Conservation (phyloP, 768 basidiomycete species). For the Punctularia strigosozonata region DNA sequence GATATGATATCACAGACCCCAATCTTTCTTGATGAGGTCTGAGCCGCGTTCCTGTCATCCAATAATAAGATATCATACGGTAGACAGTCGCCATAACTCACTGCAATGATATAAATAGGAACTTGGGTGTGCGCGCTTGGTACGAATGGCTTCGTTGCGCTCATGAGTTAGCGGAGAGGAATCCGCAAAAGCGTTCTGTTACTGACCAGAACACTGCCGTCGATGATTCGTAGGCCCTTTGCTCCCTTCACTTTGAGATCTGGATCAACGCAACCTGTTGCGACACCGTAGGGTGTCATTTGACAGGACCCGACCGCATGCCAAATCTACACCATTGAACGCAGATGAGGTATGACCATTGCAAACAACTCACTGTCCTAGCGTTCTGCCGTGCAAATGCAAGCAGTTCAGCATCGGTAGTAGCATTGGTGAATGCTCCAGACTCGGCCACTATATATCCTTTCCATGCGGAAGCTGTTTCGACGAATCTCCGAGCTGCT, state of each 20-base stretch:
- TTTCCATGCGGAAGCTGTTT: constrained; percentile 17
- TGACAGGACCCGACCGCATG: constrained; percentile 1
- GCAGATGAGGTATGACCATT: no score
- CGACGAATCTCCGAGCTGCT: constrained; percentile 14
- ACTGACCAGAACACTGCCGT: constrained; percentile 8
- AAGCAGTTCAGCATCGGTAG: constrained; percentile 8
- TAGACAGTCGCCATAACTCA: no score
- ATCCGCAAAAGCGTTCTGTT: no score
- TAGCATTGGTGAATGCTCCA: constrained; percentile 4
- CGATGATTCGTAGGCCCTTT: constrained; percentile 7
- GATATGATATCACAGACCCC: no score
- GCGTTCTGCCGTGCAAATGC: neutral
- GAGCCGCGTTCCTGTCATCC: neutral
- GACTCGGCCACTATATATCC: constrained; percentile 16
- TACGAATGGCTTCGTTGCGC: constrained; percentile 5
- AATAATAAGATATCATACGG: no score
- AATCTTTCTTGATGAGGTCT: constrained; percentile 1
- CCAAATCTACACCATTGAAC: no score
- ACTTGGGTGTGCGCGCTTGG: constrained; percentile 7
- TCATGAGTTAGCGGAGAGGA: neutral
- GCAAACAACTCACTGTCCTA: no score
- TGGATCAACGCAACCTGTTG: constrained; percentile 6
- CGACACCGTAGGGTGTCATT: constrained; percentile 1
- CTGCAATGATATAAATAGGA: constrained; percentile 6
- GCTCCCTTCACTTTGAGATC: constrained; percentile 9